phyloP scores from a whole-genome alignment of 148 eudicot genomes.

The Rheum nobile region DNA sequence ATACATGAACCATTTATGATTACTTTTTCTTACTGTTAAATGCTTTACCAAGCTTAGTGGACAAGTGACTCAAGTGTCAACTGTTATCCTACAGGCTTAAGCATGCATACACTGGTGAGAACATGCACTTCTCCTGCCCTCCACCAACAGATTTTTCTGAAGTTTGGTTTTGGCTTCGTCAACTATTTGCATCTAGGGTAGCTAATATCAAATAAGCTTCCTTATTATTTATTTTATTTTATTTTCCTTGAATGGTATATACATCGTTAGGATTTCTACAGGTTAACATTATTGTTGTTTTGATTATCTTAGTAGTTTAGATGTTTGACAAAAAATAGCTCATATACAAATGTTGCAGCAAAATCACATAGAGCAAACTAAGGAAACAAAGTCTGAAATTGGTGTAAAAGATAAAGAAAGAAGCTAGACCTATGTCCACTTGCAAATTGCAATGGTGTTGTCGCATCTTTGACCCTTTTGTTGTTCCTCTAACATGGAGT shows the following conservation, averaged over 20 bases:
- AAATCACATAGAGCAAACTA: background rate
- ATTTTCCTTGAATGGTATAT: background rate
- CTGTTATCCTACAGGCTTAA: constrained; percentile 37
- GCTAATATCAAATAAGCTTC: background rate
- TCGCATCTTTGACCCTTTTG: too few species aligned
- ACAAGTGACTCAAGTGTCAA: background rate
- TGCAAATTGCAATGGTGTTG: too few species aligned
- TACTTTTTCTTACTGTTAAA: background rate
- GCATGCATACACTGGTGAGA: constrained; percentile 68
- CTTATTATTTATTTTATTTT: background rate
- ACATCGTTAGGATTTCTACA: background rate
- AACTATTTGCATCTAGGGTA: constrained; percentile 13
- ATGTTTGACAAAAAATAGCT: background rate
- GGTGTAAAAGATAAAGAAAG: background rate
- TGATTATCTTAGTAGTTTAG: background rate
- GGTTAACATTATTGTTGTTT: background rate
- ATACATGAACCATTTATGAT: background rate
- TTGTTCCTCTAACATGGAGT: too few species aligned
- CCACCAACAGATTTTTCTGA: constrained; percentile 77
- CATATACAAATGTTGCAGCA: constrained; percentile 1
- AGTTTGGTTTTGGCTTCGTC: constrained; percentile 43
- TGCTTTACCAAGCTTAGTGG: background rate
- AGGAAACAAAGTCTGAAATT: background rate
- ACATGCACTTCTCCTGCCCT: constrained; percentile 55
- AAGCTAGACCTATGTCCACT: too few species aligned